These are phyloP conservation scores for Lecanicillium sp. DNA, from an alignment of 2,329 filamentous ascomycete species.

Conservation along the genomic window DNA sequence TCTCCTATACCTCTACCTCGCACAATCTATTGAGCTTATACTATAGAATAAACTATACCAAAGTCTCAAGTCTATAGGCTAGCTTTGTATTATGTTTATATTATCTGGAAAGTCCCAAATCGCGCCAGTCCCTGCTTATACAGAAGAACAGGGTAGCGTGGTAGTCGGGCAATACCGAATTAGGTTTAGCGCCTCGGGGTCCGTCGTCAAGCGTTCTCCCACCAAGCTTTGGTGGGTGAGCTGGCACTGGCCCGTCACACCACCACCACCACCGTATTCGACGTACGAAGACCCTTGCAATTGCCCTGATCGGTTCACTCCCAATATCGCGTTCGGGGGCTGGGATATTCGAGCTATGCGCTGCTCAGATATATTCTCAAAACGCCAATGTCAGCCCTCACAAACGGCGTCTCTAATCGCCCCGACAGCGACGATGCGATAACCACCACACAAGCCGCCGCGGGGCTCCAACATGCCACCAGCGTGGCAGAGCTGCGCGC, in stretches of 20 bases:
- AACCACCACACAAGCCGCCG: conserved; percentile 10
- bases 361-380: conserved; percentile 26
- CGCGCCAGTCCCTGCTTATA: too few species aligned
- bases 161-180: too few species aligned
- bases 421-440: conserved; percentile 20
- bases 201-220: conserved; percentile 3
- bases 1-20: too few species aligned
- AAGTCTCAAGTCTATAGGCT: too few species aligned
- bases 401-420: conserved; percentile 33
- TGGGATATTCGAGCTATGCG: conserved; percentile 32
- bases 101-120: too few species aligned
- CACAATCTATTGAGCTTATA: too few species aligned
- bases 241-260: conserved; percentile 4
- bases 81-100: too few species aligned
- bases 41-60: too few species aligned
- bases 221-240: conserved; percentile 4
- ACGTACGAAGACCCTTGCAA: too few species aligned
- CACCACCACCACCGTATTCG: too few species aligned
- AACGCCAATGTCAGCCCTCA: conserved; percentile 38
- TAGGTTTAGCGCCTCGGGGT: conserved; percentile 6
- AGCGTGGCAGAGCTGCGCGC: conserved; percentile 73
- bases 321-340: too few species aligned
- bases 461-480: conserved; percentile 57
- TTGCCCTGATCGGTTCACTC: too few species aligned
- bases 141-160: conserved; percentile 3